phyloP scores from a whole-genome alignment of 1,284 basidiomycete genomes.

The Sporisorium exsertum region DNA sequence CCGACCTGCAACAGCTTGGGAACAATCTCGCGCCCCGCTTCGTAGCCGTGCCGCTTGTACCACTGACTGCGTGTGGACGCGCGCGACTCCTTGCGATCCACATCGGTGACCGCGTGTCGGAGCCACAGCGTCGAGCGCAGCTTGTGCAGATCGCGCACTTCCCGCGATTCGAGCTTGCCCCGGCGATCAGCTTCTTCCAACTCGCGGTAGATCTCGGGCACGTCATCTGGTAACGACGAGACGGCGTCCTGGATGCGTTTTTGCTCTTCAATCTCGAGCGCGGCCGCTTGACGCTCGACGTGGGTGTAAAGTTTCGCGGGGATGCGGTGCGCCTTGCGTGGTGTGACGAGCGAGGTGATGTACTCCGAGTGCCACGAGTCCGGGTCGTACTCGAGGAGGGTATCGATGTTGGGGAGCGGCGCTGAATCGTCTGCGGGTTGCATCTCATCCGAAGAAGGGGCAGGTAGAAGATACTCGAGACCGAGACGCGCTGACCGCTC shows the following conservation, averaged over 20 bases:
- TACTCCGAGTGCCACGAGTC: slow-evolving; percentile 42
- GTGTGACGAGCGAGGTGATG: slow-evolving; percentile 45
- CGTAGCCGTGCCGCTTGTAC: slow-evolving; percentile 64
- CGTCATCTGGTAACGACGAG: slow-evolving; percentile 52
- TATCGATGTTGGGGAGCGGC: slow-evolving; percentile 44
- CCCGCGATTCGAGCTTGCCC: slow-evolving; percentile 14
- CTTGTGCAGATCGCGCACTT: slow-evolving; percentile 37
- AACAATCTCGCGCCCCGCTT: slow-evolving; percentile 66
- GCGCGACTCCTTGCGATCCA: slow-evolving; percentile 59
- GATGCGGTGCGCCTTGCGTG: slow-evolving; percentile 53
- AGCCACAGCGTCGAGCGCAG: slow-evolving; percentile 54
- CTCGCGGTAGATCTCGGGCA: slow-evolving; percentile 66
- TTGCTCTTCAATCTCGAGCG: slow-evolving; percentile 15
- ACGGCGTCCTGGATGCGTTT: slow-evolving; percentile 6
- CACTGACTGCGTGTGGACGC: slow-evolving; percentile 57
- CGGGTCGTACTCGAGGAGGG: slow-evolving; percentile 29
- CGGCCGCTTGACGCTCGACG: slow-evolving; percentile 54
- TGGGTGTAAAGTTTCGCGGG: slow-evolving; percentile 60
- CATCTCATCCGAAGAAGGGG: slow-evolving; percentile 12
- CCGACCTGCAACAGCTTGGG: slow-evolving; percentile 61
- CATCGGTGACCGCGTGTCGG: slow-evolving; percentile 53
- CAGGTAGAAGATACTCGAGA: slow-evolving; percentile 52
- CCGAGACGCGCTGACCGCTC: slow-evolving; percentile 50
- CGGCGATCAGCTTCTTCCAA: slow-evolving; percentile 61
- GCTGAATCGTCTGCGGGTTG: background rate